These are phyloP conservation scores for Saccharomycopsis hybrid DNA, from an alignment of 1,139 yeast species.

Conservation along the genomic window DNA sequence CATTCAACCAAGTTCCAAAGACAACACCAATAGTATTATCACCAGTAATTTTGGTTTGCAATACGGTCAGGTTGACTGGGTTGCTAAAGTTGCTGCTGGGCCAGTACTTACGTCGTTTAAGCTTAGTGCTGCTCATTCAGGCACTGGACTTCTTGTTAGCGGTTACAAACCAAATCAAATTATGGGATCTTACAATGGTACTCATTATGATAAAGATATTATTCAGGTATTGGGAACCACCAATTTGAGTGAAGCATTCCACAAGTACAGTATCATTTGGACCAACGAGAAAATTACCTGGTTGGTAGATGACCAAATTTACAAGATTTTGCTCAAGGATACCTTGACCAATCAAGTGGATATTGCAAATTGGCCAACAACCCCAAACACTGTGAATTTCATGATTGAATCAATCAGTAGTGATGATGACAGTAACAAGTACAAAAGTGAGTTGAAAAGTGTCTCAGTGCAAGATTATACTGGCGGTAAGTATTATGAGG, in stretches of 20 bases:
- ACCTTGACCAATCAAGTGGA: conserved; percentile 26
- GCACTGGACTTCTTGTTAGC: conserved; percentile 10
- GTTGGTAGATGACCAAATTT: conserved; percentile 38
- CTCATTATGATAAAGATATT: conserved; percentile 8
- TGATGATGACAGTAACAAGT: not conserved
- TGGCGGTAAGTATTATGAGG: conserved; percentile 17
- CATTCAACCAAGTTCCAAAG: too few relatives aligned
- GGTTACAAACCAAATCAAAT: conserved; percentile 11
- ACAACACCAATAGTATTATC: not conserved
- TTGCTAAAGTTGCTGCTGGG: conserved; percentile 12
- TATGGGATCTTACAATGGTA: conserved; percentile 14
- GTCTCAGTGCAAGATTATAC: conserved; percentile 15
- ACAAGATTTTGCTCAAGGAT: not conserved
- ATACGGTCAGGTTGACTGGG: conserved; percentile 15
- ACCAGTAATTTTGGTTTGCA: conserved; percentile 9
- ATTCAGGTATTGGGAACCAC: not conserved
- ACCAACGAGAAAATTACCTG: conserved; percentile 34
- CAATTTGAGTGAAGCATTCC: conserved; percentile 21
- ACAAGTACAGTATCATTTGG: conserved; percentile 42
- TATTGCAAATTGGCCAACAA: conserved; percentile 17
- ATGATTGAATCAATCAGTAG: conserved; percentile 17
- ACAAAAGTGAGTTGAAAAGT: conserved; percentile 5
- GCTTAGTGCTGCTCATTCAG: conserved; percentile 16
- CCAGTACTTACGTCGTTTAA: conserved; percentile 14
- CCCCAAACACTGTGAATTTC: conserved; percentile 18